These are phyloP conservation scores for Phytophthora vignae DNA, from an alignment of 352 stramenopile species.

Conservation along the genomic window DNA sequence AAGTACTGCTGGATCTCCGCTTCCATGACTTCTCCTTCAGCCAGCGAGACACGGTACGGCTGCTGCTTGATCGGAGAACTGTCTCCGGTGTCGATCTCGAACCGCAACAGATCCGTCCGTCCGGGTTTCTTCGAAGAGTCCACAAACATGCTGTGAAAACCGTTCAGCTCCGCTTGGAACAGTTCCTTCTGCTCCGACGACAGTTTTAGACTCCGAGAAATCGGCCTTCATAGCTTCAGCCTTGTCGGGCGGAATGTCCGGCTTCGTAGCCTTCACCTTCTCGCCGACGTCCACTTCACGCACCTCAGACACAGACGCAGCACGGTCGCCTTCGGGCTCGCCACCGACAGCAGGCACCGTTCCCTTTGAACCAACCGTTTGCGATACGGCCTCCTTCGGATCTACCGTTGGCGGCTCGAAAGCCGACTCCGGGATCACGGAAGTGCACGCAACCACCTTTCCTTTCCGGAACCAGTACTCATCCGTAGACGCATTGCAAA, in stretches of 20 bases:
- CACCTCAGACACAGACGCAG: neutral
- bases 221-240: neutral
- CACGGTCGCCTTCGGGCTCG: neutral
- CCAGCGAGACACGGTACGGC: slow-evolving; percentile 12
- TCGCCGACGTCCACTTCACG: neutral
- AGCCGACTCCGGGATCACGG: slow-evolving; percentile 4
- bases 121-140: no score
- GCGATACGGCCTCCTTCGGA: no score
- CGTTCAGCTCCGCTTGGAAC: no score
- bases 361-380: neutral
- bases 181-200: no score
- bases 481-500: neutral
- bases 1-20: slow-evolving; percentile 15
- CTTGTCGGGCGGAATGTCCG: neutral
- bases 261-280: neutral
- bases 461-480: slow-evolving; percentile 5
- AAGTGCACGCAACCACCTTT: neutral
- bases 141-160: no score
- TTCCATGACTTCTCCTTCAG: slow-evolving; percentile 18
- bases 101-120: no score
- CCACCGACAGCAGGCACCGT: neutral
- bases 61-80: slow-evolving; percentile 12
- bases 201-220: neutral
- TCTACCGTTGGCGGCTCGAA: neutral
- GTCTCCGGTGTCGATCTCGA: slow-evolving; percentile 2